These are phyloP conservation scores for Eragrostis tef DNA, from an alignment of 202 grass and related monocot species.

Conservation along the genomic window DNA sequence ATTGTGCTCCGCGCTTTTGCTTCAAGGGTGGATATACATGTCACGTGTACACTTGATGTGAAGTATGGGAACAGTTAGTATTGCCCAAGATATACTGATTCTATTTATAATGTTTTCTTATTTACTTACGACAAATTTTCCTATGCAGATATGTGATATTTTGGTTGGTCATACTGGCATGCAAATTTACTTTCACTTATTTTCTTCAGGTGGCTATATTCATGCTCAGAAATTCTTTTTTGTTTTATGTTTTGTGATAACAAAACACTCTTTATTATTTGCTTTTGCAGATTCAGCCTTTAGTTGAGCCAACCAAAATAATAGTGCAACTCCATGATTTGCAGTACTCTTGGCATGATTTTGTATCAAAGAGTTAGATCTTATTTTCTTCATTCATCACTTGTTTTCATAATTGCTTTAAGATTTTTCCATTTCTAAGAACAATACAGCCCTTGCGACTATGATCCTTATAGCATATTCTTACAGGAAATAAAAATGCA, in stretches of 20 bases:
- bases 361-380: constrained; percentile 87
- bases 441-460: constrained; percentile 36
- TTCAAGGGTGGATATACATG: too few species aligned
- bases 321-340: constrained; percentile 73
- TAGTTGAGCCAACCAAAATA: constrained; percentile 75
- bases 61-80: too few species aligned
- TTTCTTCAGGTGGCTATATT: constrained; percentile 85
- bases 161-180: constrained; percentile 84
- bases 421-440: constrained; percentile 30
- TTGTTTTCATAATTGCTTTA: neutral
- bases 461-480: constrained; percentile 31
- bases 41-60: too few species aligned
- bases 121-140: constrained; percentile 33
- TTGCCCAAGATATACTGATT: too few species aligned
- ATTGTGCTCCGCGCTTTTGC: too few species aligned
- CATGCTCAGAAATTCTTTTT: constrained; percentile 23
- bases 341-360: constrained; percentile 87
- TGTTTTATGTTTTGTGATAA: constrained; percentile 31
- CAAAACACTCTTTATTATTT: constrained; percentile 25
- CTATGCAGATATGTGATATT: constrained; percentile 80
- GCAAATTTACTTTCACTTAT: constrained; percentile 97
- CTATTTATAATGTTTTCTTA: neutral
- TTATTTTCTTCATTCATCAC: neutral
- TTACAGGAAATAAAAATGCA: constrained; percentile 95
- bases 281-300: constrained; percentile 73